Evolutionary conservation across 1,284 basidiomycete genomes (phyloP).

Genomic region (Boletus smithii): DNA sequence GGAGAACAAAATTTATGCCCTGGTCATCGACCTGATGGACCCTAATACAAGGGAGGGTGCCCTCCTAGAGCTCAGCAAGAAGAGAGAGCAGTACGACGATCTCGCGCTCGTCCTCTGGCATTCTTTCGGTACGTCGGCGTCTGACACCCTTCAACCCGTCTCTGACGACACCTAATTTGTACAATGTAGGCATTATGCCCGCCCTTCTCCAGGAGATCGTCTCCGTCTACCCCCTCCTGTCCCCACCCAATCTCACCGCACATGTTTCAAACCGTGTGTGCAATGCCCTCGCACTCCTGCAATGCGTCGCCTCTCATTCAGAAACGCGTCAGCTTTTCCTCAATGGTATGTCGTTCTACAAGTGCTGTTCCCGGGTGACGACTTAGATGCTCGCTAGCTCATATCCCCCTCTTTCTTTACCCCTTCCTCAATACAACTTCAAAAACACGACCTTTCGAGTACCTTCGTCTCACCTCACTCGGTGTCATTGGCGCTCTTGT

Average conservation of each 20-base stretch:
- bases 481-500: conserved; percentile 99
- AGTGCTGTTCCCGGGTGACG: neutral
- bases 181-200: conserved; percentile 88
- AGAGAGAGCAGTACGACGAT: conserved; percentile 98
- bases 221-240: conserved; percentile 94
- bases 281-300: conserved; percentile 95
- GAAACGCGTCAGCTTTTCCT: conserved; percentile 92
- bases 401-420: conserved; percentile 98
- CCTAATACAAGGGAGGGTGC: conserved; percentile 81
- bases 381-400: conserved; percentile 54
- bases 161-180: conserved; percentile 2
- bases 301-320: conserved; percentile 95
- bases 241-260: conserved; percentile 94
- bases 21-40: conserved; percentile 82
- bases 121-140: conserved; percentile 81
- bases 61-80: conserved; percentile 95
- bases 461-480: conserved; percentile 93
- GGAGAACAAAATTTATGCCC: conserved; percentile 77
- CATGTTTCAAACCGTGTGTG: conserved; percentile 99
- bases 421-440: conserved; percentile 99
- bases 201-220: conserved; percentile 97
- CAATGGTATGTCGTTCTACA: conserved; percentile 55
- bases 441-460: conserved; percentile 99
- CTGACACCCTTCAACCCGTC: neutral
- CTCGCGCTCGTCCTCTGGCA: conserved; percentile 98